A percentile compares a stretch with the other conserved stretches of the same genome.
Evolutionary conservation across 2,329 filamentous ascomycete genomes (phyloP).

Genomic region (Cercospora brassicicola): DNA sequence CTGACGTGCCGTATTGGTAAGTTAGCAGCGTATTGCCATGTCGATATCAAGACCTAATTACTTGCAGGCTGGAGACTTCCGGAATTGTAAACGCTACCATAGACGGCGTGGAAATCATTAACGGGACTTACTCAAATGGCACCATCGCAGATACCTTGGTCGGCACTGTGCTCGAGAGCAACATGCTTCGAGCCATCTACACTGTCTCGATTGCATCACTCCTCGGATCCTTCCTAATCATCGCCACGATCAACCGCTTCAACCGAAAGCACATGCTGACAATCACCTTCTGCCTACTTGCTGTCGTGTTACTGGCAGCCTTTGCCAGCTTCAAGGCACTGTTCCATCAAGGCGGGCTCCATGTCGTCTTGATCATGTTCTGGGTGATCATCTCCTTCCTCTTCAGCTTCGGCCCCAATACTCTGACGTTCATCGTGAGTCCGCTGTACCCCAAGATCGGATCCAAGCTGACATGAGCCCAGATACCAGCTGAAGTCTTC

Average conservation of each 20-base stretch:
- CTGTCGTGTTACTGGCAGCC: conserved; percentile 46
- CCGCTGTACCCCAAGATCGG: neutral
- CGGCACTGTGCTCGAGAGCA: conserved; percentile 20
- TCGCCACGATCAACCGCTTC: conserved; percentile 43
- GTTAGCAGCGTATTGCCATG: neutral
- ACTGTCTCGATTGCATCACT: conserved; percentile 43
- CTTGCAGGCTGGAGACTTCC: conserved; percentile 14
- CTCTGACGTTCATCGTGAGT: conserved; percentile 27
- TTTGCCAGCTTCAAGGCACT: conserved; percentile 45
- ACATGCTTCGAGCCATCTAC: conserved; percentile 27
- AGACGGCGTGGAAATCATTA: neutral
- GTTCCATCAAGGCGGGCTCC: conserved; percentile 36
- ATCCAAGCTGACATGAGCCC: conserved; percentile 38
- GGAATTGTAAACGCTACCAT: conserved; percentile 12
- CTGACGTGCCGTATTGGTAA: conserved; percentile 19
- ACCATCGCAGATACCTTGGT: conserved; percentile 17
- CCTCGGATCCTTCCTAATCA: conserved; percentile 45
- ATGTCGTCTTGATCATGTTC: conserved; percentile 42
- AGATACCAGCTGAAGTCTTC: conserved; percentile 57
- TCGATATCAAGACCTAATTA: neutral
- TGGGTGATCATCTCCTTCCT: conserved; percentile 50
- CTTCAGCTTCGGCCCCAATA: conserved; percentile 50
- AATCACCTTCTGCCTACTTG: conserved; percentile 47
- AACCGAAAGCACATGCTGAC: conserved; percentile 48
- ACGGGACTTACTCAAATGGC: neutral